Conservation (phyloP, 306 rosid genomes). For the Spatholobus suberectus region DNA sequence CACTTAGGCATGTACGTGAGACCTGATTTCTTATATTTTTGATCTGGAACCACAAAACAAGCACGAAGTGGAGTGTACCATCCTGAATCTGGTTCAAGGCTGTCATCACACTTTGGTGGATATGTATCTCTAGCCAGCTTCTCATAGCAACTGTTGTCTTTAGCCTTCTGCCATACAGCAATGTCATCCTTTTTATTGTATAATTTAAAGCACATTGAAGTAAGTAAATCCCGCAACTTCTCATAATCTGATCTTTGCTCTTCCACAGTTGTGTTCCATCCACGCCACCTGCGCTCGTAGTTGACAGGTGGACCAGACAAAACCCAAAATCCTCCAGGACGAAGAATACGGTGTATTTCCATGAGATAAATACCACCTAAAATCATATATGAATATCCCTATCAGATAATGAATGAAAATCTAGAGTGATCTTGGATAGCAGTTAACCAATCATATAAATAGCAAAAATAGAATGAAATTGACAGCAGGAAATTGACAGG, state of each 20-base stretch:
- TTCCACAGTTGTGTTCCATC: conserved; percentile 94
- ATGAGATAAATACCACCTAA: conserved; percentile 92
- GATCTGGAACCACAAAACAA: conserved; percentile 77
- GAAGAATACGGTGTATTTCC: conserved; percentile 91
- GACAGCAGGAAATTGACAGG: neutral
- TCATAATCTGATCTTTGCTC: conserved; percentile 87
- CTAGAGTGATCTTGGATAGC: neutral
- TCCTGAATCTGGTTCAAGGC: conserved; percentile 88
- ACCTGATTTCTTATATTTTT: conserved; percentile 64
- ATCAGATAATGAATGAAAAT: conserved; percentile 11
- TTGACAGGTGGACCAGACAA: conserved; percentile 98
- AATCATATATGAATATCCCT: conserved; percentile 11
- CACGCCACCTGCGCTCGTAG: conserved; percentile 85
- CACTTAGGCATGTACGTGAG: conserved; percentile 69
- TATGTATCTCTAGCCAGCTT: conserved; percentile 65
- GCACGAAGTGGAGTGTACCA: conserved; percentile 97
- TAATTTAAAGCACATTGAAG: conserved; percentile 86
- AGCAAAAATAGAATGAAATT: neutral
- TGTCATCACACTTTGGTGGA: conserved; percentile 93
- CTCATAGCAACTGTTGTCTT: conserved; percentile 69
- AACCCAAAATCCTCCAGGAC: conserved; percentile 98
- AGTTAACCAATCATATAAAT: neutral
- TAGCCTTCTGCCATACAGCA: conserved; percentile 89
- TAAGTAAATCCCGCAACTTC: conserved; percentile 75
- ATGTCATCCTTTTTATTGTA: conserved; percentile 93